phyloP scores from a whole-genome alignment of 306 rosid genomes.

The Gastrolobium bilobum region DNA sequence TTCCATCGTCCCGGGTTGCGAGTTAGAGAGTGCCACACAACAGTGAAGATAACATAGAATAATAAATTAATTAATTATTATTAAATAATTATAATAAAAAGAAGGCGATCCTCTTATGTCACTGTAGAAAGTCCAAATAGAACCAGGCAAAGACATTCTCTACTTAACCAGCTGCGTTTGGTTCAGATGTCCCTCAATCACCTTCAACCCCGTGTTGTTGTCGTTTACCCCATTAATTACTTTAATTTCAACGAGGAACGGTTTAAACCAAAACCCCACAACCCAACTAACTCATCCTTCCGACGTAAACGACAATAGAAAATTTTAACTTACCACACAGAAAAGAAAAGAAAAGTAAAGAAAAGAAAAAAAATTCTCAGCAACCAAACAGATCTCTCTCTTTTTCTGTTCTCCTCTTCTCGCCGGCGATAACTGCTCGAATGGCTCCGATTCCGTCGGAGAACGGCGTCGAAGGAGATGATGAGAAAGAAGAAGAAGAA shows the following conservation, averaged over 20 bases:
- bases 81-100: too few relatives aligned
- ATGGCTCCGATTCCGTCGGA: conserved; percentile 80
- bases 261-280: not conserved
- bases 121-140: not conserved
- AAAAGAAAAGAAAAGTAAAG: not conserved
- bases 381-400: conserved; percentile 32
- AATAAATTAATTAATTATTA: too few relatives aligned
- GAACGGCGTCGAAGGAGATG: conserved; percentile 85
- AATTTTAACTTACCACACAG: not conserved
- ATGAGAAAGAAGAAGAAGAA: conserved; percentile 70
- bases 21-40: too few relatives aligned
- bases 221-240: conserved; percentile 27
- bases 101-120: too few relatives aligned
- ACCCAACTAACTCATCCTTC: not conserved
- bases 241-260: not conserved
- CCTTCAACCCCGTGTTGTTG: conserved; percentile 1
- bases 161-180: not conserved
- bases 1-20: too few relatives aligned
- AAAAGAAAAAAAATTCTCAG: not conserved
- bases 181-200: not conserved
- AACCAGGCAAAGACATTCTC: not conserved
- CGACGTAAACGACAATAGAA: not conserved
- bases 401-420: not conserved
- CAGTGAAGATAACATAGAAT: too few relatives aligned
- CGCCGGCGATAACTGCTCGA: conserved; percentile 39